Percentiles rank a stretch among this genome's conserved stretches.
Conservation (phyloP, 2,329 filamentous ascomycete genomes). For the Fusarium humuli region DNA sequence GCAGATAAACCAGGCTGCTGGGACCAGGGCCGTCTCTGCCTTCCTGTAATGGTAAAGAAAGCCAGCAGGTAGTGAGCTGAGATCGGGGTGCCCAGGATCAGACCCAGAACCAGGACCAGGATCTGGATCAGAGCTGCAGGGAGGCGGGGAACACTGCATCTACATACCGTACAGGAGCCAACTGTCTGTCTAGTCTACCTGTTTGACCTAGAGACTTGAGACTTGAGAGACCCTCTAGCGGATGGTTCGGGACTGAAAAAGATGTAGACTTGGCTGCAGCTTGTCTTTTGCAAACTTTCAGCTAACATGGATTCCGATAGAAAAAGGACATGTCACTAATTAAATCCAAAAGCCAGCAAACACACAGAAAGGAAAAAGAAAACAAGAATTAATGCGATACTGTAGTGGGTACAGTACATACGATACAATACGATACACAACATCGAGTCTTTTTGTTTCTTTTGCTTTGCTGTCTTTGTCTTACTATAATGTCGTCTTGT, state of each 20-base stretch:
- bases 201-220: not conserved
- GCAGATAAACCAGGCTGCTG: constrained; percentile 28
- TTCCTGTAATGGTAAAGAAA: constrained; percentile 26
- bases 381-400: not conserved
- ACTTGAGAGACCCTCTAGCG: not conserved
- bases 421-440: too few relatives aligned
- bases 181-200: constrained; percentile 12
- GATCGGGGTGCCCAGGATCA: constrained; percentile 7
- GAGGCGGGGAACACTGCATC: constrained; percentile 33
- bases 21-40: constrained; percentile 15
- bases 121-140: constrained; percentile 27
- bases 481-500: not conserved
- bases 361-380: not conserved
- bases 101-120: not conserved
- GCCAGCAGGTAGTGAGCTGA: constrained; percentile 26
- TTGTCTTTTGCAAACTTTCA: constrained; percentile 3
- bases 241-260: constrained; percentile 10
- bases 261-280: constrained; percentile 22
- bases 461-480: not conserved
- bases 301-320: not conserved
- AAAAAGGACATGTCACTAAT: constrained; percentile 13
- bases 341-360: not conserved
- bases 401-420: not conserved
- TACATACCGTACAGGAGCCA: not conserved
- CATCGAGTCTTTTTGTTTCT: not conserved